Base-by-base conservation (phyloP, 1,284 basidiomycete species). In the Rhodotorula sp. region DNA sequence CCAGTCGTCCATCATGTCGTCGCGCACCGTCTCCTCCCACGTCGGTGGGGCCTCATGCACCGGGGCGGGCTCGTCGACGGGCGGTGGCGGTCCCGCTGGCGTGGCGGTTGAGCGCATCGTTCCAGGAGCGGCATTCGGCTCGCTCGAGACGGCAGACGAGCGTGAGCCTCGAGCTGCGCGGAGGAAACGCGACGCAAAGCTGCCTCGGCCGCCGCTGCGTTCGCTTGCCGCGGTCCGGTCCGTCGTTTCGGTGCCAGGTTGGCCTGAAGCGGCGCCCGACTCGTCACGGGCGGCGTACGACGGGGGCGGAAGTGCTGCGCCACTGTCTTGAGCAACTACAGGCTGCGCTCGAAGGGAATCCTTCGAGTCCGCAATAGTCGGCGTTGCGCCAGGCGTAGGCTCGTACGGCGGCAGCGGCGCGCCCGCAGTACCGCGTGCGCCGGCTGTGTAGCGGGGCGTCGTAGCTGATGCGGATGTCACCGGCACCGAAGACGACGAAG, bases 21-120 rank as follows among this genome's bases (percentile, higher is more conserved):
- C 61, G 14, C 50, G 50, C 21, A 62, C 61, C 50, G 61, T 53
- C 23, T 62, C 61, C 16, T 62, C 61, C 61, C 61, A 62, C n/a
- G 41, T 62, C n/a, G 61, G 61, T 49, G 60, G 60, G 4, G 49
- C 49, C 16, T 52, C 49, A 3, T 21, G 58, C 25, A n/a, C 25
- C 9, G n/a, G 52, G 14, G 25, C 48, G 4, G 61, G 34, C 10
- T 16, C 12, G 12, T 16, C 34, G 4, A 49, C 10, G 46, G 7
- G 42, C 42, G 21, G 9, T 3, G 7, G 23, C 23, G 41, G 19
- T 21, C 8, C 9, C 41, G 42, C 14, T 9, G 54, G 21, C 21
- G 14, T 19, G n/a, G 49, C 12, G 21, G 49, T n/a, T 17, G 49
- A 50, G 49, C 10, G 17, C 9, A 23, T n/a, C 9, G 49, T 50